These are phyloP conservation scores for Neocatenulostroma microsporum DNA, from an alignment of 2,329 filamentous ascomycete genomes.

Conservation along the genomic window DNA sequence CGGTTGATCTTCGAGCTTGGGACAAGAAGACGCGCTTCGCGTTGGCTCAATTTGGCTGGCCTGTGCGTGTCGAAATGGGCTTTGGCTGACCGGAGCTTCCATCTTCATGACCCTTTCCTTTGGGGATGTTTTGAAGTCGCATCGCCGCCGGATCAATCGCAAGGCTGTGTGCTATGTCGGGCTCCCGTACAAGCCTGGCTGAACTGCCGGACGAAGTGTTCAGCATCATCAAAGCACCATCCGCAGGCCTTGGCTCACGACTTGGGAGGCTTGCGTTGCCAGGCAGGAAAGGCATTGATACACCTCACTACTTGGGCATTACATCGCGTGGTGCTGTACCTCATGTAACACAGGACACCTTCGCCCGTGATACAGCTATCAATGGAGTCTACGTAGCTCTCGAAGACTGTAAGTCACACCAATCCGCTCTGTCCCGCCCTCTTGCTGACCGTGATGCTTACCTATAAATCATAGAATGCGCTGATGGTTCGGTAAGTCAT, in stretches of 20 bases:
- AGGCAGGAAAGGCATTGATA: slow-evolving; percentile 61
- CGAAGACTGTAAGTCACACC: slow-evolving; percentile 71
- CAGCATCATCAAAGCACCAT: slow-evolving; percentile 33
- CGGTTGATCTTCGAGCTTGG: too few species aligned
- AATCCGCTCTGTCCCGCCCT: slow-evolving; percentile 2
- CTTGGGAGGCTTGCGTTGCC: slow-evolving; percentile 59
- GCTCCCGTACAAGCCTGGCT: not conserved
- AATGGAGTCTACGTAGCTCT: slow-evolving; percentile 70
- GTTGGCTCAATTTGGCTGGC: too few species aligned
- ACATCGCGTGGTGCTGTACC: slow-evolving; percentile 79
- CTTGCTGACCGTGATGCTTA: slow-evolving; percentile 34
- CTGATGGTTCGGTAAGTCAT: slow-evolving; percentile 47
- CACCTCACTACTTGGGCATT: slow-evolving; percentile 72
- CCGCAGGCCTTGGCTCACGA: slow-evolving; percentile 46
- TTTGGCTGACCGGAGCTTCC: too few species aligned
- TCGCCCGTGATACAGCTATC: slow-evolving; percentile 57
- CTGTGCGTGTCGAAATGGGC: too few species aligned
- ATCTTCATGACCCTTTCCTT: too few species aligned
- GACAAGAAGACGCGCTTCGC: too few species aligned
- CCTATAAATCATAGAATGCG: too few species aligned
- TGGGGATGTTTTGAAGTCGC: too few species aligned
- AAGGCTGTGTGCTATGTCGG: too few species aligned
- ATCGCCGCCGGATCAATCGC: too few species aligned
- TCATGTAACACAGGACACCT: slow-evolving; percentile 80
- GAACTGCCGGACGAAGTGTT: slow-evolving; percentile 36